Percentiles rank a stretch among this genome's conserved stretches.
phyloP scores from a whole-genome alignment of 371 early-diverging fungal genomes.

The Capniomyces stellatus region DNA sequence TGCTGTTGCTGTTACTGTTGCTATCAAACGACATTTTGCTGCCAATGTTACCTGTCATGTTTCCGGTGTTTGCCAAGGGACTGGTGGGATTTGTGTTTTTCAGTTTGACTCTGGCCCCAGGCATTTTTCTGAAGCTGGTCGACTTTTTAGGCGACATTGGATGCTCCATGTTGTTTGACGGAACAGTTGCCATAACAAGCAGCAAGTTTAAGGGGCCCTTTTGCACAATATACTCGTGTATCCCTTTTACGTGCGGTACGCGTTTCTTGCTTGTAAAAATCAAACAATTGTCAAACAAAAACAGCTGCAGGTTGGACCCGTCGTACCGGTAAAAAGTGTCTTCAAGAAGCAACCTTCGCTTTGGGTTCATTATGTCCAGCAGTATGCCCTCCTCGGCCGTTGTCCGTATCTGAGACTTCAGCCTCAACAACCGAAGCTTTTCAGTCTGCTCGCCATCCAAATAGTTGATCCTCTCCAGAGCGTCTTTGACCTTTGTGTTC shows the following conservation, averaged over 20 bases:
- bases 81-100: slow-evolving; percentile 1
- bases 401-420: slow-evolving; percentile 20
- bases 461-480: slow-evolving; percentile 32
- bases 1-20: no score
- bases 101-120: no score
- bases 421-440: slow-evolving; percentile 27
- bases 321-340: slow-evolving; percentile 13
- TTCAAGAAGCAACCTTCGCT: slow-evolving; percentile 15
- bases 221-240: slow-evolving; percentile 18
- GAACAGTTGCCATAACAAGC: slow-evolving; percentile 16
- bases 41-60: neutral
- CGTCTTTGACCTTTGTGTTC: slow-evolving; percentile 17
- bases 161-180: no score
- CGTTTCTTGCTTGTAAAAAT: slow-evolving; percentile 17
- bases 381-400: slow-evolving; percentile 12
- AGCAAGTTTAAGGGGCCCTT: slow-evolving; percentile 19
- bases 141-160: no score
- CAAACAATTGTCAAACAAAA: slow-evolving; percentile 24
- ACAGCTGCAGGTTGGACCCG: slow-evolving; percentile 15
- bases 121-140: no score
- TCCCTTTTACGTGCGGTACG: slow-evolving; percentile 13
- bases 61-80: slow-evolving; percentile 3
- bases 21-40: no score
- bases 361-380: slow-evolving; percentile 16
- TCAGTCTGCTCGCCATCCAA: slow-evolving; percentile 35